A percentile compares a stretch with the other conserved stretches of the same genome.
phyloP scores from a whole-genome alignment of 768 basidiomycete genomes.

The Tephrocybe sp. region DNA sequence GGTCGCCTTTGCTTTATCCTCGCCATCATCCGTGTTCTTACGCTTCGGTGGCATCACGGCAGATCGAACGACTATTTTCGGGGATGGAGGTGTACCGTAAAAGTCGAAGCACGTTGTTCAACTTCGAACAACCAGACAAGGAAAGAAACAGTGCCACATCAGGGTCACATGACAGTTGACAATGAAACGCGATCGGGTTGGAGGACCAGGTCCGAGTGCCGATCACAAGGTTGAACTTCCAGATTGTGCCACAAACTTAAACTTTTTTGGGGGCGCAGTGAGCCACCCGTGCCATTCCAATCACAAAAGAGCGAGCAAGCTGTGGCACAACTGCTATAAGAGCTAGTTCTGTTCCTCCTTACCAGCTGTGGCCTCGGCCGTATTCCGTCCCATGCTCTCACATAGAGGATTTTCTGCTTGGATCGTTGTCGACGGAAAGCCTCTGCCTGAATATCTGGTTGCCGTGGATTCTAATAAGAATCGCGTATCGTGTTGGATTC shows the following conservation, averaged over 20 bases:
- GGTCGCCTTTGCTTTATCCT: conserved; percentile 15
- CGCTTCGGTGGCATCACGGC: conserved; percentile 16
- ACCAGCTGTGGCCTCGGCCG: neutral
- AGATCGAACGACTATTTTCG: too few relatives aligned
- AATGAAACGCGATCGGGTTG: neutral
- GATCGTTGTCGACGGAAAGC: conserved; percentile 52
- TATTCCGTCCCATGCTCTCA: conserved; percentile 40
- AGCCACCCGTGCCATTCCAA: neutral
- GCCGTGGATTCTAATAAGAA: conserved; percentile 42
- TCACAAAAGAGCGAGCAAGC: neutral
- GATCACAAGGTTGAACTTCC: conserved; percentile 12
- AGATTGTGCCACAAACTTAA: neutral
- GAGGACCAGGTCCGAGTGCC: conserved; percentile 6
- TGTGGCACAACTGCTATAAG: conserved; percentile 5
- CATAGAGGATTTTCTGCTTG: conserved; percentile 70
- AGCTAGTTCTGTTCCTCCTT: neutral
- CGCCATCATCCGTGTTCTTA: conserved; percentile 26
- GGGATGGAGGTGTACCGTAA: too few relatives aligned
- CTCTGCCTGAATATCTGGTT: conserved; percentile 56
- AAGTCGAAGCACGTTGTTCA: too few relatives aligned
- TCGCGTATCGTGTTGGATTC: conserved; percentile 68
- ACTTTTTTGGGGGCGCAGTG: too few relatives aligned
- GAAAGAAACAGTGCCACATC: neutral
- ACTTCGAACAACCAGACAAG: too few relatives aligned
- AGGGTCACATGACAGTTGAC: neutral